Percentiles rank a stretch among this genome's conserved stretches.
Conservation (phyloP, 1,284 basidiomycete species). For the Neotropicomus parvogracilis region DNA sequence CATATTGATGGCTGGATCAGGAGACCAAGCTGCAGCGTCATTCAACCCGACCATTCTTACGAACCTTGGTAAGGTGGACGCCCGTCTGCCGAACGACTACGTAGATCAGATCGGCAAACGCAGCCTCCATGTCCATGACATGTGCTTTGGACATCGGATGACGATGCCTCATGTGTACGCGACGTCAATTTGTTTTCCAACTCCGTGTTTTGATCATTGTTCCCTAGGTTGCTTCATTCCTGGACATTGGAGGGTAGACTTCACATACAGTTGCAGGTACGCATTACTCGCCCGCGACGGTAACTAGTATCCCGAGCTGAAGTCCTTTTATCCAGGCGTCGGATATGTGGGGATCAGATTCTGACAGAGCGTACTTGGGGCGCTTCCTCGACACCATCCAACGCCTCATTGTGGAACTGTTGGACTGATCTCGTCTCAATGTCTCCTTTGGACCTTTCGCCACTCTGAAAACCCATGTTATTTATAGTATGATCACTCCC, state of each 20-base stretch:
- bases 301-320: not conserved
- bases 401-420: not conserved
- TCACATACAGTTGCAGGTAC: constrained; percentile 2
- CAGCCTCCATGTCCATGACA: not conserved
- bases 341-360: not conserved
- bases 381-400: not conserved
- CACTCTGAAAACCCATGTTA: too few species aligned
- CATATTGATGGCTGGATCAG: not conserved
- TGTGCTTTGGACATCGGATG: constrained; percentile 2
- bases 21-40: not conserved
- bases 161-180: constrained; percentile 2
- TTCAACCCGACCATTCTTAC: constrained; percentile 29
- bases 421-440: not conserved
- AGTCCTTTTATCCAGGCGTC: not conserved
- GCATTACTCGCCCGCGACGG: not conserved
- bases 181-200: not conserved
- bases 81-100: not conserved
- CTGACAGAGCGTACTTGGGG: not conserved
- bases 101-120: not conserved
- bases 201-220: not conserved
- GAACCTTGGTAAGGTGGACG: constrained; percentile 1
- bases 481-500: too few species aligned
- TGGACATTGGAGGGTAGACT: constrained; percentile 1
- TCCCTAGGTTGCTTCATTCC: not conserved
- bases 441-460: too few species aligned